Evolutionary conservation across 352 stramenopile species (phyloP).

Genomic region (Pilasporangium apinafurcum): DNA sequence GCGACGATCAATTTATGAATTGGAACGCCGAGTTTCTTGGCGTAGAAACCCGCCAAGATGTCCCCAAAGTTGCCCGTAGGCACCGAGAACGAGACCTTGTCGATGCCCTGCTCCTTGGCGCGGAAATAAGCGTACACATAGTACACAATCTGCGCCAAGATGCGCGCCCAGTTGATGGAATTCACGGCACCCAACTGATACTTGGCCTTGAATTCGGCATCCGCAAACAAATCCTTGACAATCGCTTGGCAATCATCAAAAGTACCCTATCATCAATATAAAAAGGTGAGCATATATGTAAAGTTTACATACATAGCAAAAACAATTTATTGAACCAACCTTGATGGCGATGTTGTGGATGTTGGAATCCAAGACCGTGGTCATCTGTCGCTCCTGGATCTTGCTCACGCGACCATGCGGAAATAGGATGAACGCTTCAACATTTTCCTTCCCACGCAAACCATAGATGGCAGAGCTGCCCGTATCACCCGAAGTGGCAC

Average conservation of each 20-base stretch:
- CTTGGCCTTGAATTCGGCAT: constrained; percentile 90
- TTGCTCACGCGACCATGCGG: constrained; percentile 93
- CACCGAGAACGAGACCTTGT: constrained; percentile 92
- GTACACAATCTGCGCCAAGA: constrained; percentile 98
- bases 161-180: constrained; percentile 99
- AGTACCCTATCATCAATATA: constrained; percentile 73
- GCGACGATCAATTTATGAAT: constrained; percentile 95
- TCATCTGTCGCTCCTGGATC: constrained; percentile 99
- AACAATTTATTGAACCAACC: constrained; percentile 1
- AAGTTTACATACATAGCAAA: neutral
- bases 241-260: constrained; percentile 99
- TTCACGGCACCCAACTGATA: constrained; percentile 97
- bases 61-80: constrained; percentile 99
- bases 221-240: constrained; percentile 97
- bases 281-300: neutral
- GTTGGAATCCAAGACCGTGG: constrained; percentile 95
- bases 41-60: constrained; percentile 98
- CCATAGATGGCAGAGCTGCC: constrained; percentile 97
- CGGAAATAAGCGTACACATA: constrained; percentile 98
- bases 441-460: constrained; percentile 94
- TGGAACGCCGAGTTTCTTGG: constrained; percentile 89
- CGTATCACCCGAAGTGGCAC: constrained; percentile 97
- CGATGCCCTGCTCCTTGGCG: constrained; percentile 54
- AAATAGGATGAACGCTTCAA: constrained; percentile 99
- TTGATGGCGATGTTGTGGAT: constrained; percentile 95